Evolutionary conservation across 495 filamentous ascomycete species (phyloP).

Genomic region (Hapsidospora chrysogenum): DNA sequence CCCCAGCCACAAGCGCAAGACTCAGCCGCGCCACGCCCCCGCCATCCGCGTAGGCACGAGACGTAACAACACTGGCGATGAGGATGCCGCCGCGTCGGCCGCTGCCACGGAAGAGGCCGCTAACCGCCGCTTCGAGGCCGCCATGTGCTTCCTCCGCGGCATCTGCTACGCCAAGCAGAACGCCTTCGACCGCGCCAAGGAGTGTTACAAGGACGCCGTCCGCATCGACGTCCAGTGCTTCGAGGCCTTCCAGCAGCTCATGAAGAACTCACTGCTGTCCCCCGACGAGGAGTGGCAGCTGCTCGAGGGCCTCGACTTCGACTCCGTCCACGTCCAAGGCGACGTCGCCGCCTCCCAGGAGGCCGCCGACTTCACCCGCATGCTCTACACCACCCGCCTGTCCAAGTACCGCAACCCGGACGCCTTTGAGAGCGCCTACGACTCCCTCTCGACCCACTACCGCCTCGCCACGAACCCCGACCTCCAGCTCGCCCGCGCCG

Average conservation of each 20-base stretch:
- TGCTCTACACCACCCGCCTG: constrained; percentile 91
- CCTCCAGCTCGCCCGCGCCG: constrained; percentile 79
- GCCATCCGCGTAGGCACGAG: constrained; percentile 23
- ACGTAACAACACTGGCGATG: constrained; percentile 36
- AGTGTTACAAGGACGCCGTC: constrained; percentile 95
- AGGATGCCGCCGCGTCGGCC: constrained; percentile 33
- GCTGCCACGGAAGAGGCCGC: constrained; percentile 56
- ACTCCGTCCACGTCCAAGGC: constrained; percentile 36
- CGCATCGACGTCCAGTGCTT: constrained; percentile 96
- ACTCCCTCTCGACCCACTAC: constrained; percentile 85
- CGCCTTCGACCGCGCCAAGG: constrained; percentile 89
- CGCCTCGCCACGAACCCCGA: constrained; percentile 79
- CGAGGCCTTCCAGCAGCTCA: constrained; percentile 92
- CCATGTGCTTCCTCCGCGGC: constrained; percentile 91
- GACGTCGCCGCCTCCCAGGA: constrained; percentile 51
- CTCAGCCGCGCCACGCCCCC: constrained; percentile 24
- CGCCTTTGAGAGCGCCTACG: constrained; percentile 70
- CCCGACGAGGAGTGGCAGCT: constrained; percentile 92
- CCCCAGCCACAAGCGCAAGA: constrained; percentile 14
- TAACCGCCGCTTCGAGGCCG: constrained; percentile 78
- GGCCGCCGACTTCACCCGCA: constrained; percentile 81
- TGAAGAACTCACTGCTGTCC: constrained; percentile 96
- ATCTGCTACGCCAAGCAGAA: constrained; percentile 96
- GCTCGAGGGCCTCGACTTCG: constrained; percentile 81
- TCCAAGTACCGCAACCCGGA: constrained; percentile 88